Conservation (phyloP, 2,329 filamentous ascomycete genomes). For the Alternaria postmessia region DNA sequence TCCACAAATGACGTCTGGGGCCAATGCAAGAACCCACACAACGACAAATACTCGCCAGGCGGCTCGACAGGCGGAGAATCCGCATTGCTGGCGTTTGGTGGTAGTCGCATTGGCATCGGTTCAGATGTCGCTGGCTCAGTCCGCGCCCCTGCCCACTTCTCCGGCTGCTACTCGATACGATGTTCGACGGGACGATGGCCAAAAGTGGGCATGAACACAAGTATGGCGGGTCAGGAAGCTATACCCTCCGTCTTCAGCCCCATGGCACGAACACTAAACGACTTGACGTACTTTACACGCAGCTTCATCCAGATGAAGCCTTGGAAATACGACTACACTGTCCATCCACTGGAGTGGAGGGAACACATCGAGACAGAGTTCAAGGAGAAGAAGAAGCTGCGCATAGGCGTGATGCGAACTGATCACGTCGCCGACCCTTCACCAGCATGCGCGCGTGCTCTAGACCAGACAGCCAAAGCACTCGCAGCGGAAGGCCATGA, state of each 20-base stretch:
- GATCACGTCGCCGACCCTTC: constrained; percentile 86
- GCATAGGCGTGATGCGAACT: constrained; percentile 78
- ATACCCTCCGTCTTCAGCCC: constrained; percentile 89
- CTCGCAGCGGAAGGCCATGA: constrained; percentile 78
- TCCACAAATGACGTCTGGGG: constrained; percentile 85
- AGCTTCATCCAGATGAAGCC: constrained; percentile 81
- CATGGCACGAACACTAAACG: constrained; percentile 86
- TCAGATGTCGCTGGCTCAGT: constrained; percentile 92
- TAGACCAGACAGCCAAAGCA: constrained; percentile 74
- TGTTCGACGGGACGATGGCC: constrained; percentile 93
- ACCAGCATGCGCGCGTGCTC: constrained; percentile 80
- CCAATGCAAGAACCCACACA: constrained; percentile 81
- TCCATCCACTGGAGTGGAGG: constrained; percentile 86
- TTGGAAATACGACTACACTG: constrained; percentile 87
- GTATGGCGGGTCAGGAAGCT: constrained; percentile 92
- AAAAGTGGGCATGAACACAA: constrained; percentile 81
- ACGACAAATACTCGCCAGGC: constrained; percentile 82
- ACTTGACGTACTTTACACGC: constrained; percentile 84
- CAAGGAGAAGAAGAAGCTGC: constrained; percentile 67
- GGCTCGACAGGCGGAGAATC: constrained; percentile 88
- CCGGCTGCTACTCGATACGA: constrained; percentile 84
- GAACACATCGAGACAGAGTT: constrained; percentile 67
- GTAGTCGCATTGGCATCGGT: constrained; percentile 86
- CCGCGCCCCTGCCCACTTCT: constrained; percentile 85
- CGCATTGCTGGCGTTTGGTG: constrained; percentile 80